Percentiles rank a stretch among this genome's conserved stretches.
These are phyloP conservation scores for Lactarius tabidus DNA, from an alignment of 768 basidiomycete genomes.

Conservation along the genomic window DNA sequence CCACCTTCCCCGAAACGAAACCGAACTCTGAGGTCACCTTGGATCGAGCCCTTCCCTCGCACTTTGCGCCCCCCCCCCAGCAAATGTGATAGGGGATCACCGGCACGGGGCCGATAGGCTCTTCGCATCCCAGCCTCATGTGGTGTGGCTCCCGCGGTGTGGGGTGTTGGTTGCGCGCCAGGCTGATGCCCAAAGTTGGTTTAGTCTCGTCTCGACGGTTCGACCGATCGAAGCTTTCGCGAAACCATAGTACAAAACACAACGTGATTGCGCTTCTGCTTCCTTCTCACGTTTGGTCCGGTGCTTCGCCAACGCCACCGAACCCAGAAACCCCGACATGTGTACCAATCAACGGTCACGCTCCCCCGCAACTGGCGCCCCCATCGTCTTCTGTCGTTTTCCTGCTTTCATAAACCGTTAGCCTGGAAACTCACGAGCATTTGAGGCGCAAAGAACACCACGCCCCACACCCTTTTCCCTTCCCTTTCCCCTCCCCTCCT, in stretches of 20 bases:
- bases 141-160: neutral
- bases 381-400: neutral
- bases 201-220: slow-evolving; percentile 7
- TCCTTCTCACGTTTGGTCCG: slow-evolving; percentile 4
- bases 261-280: slow-evolving; percentile 2
- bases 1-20: neutral
- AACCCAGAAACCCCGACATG: neutral
- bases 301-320: neutral
- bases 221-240: slow-evolving; percentile 12
- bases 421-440: neutral
- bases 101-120: neutral
- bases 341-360: neutral
- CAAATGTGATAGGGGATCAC: neutral
- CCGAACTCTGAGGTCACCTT: neutral
- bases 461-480: neutral
- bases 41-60: neutral
- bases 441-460: neutral
- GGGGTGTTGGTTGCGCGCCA: neutral
- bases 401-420: neutral
- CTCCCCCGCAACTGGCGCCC: too few relatives aligned
- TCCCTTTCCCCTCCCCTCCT: neutral
- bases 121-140: neutral
- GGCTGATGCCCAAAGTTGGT: slow-evolving; percentile 1
- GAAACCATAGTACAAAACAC: neutral
- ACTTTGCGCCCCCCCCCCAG: neutral